These are phyloP conservation scores for Lunularia cruciata DNA, from an alignment of 225 moss, liverwort and hornwort species.

Conservation along the genomic window DNA sequence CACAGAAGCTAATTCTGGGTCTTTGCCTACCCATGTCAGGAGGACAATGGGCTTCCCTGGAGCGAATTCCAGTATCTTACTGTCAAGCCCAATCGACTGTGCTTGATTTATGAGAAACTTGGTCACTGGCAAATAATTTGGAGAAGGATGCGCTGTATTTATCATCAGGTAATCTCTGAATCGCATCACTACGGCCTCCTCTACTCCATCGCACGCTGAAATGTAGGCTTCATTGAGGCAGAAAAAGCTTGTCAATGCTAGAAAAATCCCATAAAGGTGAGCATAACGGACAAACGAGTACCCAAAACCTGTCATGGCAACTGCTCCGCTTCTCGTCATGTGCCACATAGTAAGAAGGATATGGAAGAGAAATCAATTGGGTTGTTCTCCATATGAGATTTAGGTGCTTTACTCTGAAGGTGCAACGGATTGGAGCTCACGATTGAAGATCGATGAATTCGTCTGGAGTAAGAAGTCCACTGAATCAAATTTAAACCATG, in stretches of 20 bases:
- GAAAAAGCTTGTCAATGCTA: not conserved
- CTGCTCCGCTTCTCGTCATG: too few species aligned
- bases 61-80: constrained; percentile 36
- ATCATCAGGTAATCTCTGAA: constrained; percentile 59
- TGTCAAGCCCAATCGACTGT: constrained; percentile 37
- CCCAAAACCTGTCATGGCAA: too few species aligned
- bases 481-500: too few species aligned
- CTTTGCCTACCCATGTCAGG: constrained; percentile 45
- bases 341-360: too few species aligned
- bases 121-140: constrained; percentile 45
- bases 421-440: too few species aligned
- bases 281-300: too few species aligned
- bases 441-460: too few species aligned
- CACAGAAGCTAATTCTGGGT: constrained; percentile 34
- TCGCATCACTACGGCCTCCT: constrained; percentile 36
- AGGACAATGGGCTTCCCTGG: constrained; percentile 42
- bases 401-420: too few species aligned
- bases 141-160: constrained; percentile 51
- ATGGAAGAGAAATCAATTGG: too few species aligned
- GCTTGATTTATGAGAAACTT: constrained; percentile 59
- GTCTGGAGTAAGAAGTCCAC: too few species aligned
- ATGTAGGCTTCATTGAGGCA: not conserved
- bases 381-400: too few species aligned
- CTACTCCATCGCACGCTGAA: not conserved
- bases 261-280: constrained; percentile 8